Conservation (phyloP, 2,329 filamentous ascomycete species). For the Trichoderma sp. region DNA sequence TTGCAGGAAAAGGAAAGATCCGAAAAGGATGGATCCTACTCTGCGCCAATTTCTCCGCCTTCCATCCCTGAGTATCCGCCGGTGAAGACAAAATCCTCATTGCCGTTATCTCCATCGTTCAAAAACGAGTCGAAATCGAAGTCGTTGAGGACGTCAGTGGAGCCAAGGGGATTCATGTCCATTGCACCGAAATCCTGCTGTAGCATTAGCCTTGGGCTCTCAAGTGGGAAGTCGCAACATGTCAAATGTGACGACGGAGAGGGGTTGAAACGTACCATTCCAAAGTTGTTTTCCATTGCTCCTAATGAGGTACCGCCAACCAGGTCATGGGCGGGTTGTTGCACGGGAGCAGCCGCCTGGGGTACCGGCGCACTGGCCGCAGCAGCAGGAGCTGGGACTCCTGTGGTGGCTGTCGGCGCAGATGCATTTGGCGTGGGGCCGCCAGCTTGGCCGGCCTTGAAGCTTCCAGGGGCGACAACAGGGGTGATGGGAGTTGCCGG, state of each 20-base stretch:
- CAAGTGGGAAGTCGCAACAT: background rate
- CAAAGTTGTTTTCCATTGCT: slow-evolving; percentile 48
- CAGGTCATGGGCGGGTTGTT: slow-evolving; percentile 53
- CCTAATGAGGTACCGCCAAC: slow-evolving; percentile 50
- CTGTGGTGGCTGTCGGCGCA: slow-evolving; percentile 36
- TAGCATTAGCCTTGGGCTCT: slow-evolving; percentile 26
- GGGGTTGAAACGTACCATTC: slow-evolving; percentile 47
- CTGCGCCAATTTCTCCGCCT: slow-evolving; percentile 60
- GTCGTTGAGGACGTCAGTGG: slow-evolving; percentile 63
- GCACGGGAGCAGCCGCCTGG: slow-evolving; percentile 48
- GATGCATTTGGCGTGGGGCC: slow-evolving; percentile 38
- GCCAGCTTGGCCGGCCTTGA: slow-evolving; percentile 45
- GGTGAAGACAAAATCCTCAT: slow-evolving; percentile 59
- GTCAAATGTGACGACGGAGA: background rate
- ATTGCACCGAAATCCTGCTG: slow-evolving; percentile 51
- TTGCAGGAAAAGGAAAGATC: background rate
- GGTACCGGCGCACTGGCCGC: slow-evolving; percentile 41
- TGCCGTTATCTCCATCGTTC: slow-evolving; percentile 57
- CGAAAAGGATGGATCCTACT: slow-evolving; percentile 43
- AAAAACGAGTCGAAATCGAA: slow-evolving; percentile 72
- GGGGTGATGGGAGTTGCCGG: slow-evolving; percentile 69
- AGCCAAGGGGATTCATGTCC: slow-evolving; percentile 59
- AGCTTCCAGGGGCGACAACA: slow-evolving; percentile 51
- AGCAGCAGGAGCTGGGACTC: slow-evolving; percentile 39
- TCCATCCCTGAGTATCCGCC: slow-evolving; percentile 58